phyloP scores from a whole-genome alignment of 768 basidiomycete genomes.

The Dioszegia crocea region DNA sequence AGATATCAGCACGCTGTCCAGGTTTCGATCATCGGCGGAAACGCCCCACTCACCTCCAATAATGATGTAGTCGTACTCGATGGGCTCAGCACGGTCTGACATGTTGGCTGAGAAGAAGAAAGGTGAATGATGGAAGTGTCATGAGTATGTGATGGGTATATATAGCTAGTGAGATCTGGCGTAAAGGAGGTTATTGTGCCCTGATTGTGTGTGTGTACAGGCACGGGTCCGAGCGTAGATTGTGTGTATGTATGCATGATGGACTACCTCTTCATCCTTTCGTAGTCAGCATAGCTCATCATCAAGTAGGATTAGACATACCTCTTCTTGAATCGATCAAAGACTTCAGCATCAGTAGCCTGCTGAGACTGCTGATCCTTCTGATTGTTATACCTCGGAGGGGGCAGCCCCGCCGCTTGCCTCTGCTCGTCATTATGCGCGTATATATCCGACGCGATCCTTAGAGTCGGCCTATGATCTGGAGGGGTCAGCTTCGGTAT shows the following conservation, averaged over 20 bases:
- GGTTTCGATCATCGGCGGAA: background rate
- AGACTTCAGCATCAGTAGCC: constrained; percentile 86
- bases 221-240: background rate
- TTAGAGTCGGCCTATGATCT: constrained; percentile 61
- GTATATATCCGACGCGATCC: constrained; percentile 76
- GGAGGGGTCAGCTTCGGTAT: background rate
- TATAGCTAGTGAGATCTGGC: too few relatives aligned
- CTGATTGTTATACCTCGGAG: constrained; percentile 51
- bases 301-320: constrained; percentile 4
- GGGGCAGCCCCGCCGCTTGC: constrained; percentile 69
- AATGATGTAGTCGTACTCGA: constrained; percentile 2
- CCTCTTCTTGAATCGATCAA: constrained; percentile 94
- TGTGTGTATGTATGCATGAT: background rate
- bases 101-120: background rate
- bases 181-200: too few relatives aligned
- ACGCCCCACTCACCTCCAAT: background rate
- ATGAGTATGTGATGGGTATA: background rate
- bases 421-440: constrained; percentile 82
- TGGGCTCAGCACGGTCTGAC: background rate
- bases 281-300: background rate
- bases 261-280: constrained; percentile 8
- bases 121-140: background rate
- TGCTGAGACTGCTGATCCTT: constrained; percentile 54
- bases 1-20: background rate
- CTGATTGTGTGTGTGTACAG: background rate